Conservation (phyloP, 441 rosid genomes). For the Cnidoscolus chayamansa region DNA sequence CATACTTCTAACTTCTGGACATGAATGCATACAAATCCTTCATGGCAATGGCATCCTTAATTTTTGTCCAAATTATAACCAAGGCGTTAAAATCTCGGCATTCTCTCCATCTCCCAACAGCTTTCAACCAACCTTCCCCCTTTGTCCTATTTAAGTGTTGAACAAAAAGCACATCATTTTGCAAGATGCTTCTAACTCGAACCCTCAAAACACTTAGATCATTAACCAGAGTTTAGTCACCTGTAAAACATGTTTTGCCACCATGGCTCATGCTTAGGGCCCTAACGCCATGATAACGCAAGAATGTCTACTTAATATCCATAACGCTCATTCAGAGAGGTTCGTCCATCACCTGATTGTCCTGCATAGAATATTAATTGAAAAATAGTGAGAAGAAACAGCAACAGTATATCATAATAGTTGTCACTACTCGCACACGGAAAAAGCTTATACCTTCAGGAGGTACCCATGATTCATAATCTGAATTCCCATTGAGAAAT, state of each 20-base stretch:
- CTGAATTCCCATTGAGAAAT: slow-evolving; percentile 52
- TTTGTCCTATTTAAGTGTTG: background rate
- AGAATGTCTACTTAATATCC: slow-evolving; percentile 52
- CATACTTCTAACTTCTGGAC: background rate
- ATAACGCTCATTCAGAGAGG: slow-evolving; percentile 73
- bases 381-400: background rate
- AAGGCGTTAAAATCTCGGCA: background rate
- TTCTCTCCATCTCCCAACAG: background rate
- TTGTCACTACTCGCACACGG: background rate
- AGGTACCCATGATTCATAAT: slow-evolving; percentile 82
- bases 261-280: background rate
- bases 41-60: too few species aligned
- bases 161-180: background rate
- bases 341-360: slow-evolving; percentile 95
- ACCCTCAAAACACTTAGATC: background rate
- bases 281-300: background rate
- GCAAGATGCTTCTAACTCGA: background rate
- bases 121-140: background rate
- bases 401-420: background rate
- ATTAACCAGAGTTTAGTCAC: background rate
- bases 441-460: slow-evolving; percentile 62
- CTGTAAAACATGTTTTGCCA: background rate
- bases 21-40: background rate
- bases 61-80: background rate
- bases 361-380: slow-evolving; percentile 40